Base-by-base conservation (phyloP, 768 basidiomycete species). In the Termitomyces sp. region DNA sequence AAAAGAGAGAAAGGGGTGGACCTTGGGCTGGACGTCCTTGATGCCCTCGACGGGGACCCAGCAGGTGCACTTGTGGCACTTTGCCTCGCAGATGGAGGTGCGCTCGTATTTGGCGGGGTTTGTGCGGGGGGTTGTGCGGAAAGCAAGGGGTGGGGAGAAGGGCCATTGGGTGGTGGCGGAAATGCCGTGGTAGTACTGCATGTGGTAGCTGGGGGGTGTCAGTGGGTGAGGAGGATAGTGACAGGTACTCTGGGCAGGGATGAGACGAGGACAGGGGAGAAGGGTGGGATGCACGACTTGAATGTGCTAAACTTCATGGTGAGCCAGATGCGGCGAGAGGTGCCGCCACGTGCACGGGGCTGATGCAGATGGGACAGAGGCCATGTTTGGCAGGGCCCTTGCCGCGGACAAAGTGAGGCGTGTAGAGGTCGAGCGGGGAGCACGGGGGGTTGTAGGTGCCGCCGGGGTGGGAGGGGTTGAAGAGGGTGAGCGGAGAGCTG, bases 281-380 rank as follows among this genome's bases (percentile, higher is more conserved):
- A 32, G 25, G 10, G 46, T 25, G 6, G 11, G 25, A 79, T 82
- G 17, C 61, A 86, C 88, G 77, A 91, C 90, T 92, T 92, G 77
- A 86, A 92, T 20, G 91, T 90, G 12, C 87, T 89, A 67, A 88
- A 86, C 66, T 92, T 92, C 83, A 86, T 91, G 2, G 85, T 82
- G 37, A 91, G 72, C 91, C 91, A 93, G 31, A 87, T 61, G 45
- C 79, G 78, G 66, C 82, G 83, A 4, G 82, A 83, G 60, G 81
- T 82, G 0, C 91, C 91, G 1, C 89, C 89, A 9, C 90, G 81
- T 29, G 73, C 74, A 4, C 67, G 69, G 43, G 77, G 71, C 71
- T 92, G 43, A 84, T 70, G 67, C 92, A 94, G 52, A 92, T 81
- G 0, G 92, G 91, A 66, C 92, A 94, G 40, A 92, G 69, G 2